Percentiles rank a stretch among this genome's conserved stretches.
These are phyloP conservation scores for Geopyxis carbonaria DNA, from an alignment of 495 filamentous ascomycete species.

Conservation along the genomic window DNA sequence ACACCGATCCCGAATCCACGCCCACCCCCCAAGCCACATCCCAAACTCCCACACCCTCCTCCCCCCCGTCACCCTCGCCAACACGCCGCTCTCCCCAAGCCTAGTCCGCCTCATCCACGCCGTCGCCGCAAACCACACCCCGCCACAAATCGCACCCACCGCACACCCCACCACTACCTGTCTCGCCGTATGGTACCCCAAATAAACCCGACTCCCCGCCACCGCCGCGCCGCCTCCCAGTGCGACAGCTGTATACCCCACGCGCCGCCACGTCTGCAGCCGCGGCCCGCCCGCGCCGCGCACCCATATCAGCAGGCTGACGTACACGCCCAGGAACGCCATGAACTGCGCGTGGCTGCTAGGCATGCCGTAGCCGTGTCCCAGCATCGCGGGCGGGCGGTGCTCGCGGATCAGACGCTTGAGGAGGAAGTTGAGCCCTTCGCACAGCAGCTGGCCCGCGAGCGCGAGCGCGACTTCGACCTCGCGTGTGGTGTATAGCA, in stretches of 20 bases:
- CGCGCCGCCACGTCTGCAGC: conserved; percentile 7
- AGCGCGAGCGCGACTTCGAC: conserved; percentile 83
- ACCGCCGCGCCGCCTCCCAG: conserved; percentile 48
- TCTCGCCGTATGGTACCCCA: conserved; percentile 78
- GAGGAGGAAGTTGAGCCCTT: conserved; percentile 76
- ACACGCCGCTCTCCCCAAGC: too few species aligned
- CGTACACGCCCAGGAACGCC: conserved; percentile 67
- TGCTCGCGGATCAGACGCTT: conserved; percentile 88
- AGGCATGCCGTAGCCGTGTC: conserved; percentile 98
- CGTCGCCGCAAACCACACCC: conserved; percentile 64
- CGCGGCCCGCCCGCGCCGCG: conserved; percentile 42
- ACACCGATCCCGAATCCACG: conserved; percentile 66
- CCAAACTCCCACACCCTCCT: conserved; percentile 56
- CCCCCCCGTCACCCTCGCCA: conserved; percentile 39
- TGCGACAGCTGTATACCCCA: conserved; percentile 36
- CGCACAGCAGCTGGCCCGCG: conserved; percentile 77
- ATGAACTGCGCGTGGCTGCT: conserved; percentile 92
- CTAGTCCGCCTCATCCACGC: conserved; percentile 41
- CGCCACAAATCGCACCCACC: conserved; percentile 54
- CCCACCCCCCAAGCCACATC: conserved; percentile 42
- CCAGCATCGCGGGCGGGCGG: conserved; percentile 65
- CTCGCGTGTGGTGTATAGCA: conserved; percentile 81
- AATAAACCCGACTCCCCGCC: conserved; percentile 65
- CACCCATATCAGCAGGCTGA: conserved; percentile 63
- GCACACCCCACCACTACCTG: conserved; percentile 68